These are phyloP conservation scores for Aspergillus cavernicola DNA, from an alignment of 495 filamentous ascomycete genomes.

Conservation along the genomic window DNA sequence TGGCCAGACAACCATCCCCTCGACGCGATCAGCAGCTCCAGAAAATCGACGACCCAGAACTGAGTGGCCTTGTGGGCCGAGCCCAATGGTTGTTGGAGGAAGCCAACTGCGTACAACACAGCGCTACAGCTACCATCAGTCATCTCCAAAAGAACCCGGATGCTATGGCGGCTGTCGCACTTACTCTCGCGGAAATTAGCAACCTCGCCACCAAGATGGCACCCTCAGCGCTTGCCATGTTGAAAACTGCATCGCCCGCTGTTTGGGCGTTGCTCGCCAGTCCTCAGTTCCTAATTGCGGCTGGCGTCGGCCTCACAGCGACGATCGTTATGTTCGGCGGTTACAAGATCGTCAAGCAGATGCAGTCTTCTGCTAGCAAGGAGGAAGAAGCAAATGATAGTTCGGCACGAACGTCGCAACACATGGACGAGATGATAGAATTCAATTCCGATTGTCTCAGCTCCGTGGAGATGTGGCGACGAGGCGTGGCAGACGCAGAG, in stretches of 20 bases:
- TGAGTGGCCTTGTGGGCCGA: constrained; percentile 60
- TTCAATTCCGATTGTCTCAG: constrained; percentile 54
- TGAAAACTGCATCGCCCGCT: constrained; percentile 77
- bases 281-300: constrained; percentile 91
- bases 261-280: constrained; percentile 83
- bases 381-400: constrained; percentile 4
- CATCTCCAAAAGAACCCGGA: constrained; percentile 88
- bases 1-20: constrained; percentile 33
- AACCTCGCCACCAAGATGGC: constrained; percentile 78
- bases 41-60: constrained; percentile 49
- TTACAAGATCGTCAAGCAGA: constrained; percentile 92
- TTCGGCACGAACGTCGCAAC: constrained; percentile 4
- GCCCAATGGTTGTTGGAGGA: constrained; percentile 75
- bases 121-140: constrained; percentile 77
- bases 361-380: constrained; percentile 39
- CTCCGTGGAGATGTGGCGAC: constrained; percentile 75
- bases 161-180: constrained; percentile 88
- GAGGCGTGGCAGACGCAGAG: constrained; percentile 74
- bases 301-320: constrained; percentile 80
- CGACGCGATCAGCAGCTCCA: constrained; percentile 18
- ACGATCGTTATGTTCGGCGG: constrained; percentile 93
- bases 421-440: constrained; percentile 57
- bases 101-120: constrained; percentile 81
- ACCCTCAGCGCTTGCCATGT: constrained; percentile 65
- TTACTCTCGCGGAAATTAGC: constrained; percentile 89